Base-by-base conservation (phyloP, 2,329 filamentous ascomycete genomes). In the Hypoxylon sp. region DNA sequence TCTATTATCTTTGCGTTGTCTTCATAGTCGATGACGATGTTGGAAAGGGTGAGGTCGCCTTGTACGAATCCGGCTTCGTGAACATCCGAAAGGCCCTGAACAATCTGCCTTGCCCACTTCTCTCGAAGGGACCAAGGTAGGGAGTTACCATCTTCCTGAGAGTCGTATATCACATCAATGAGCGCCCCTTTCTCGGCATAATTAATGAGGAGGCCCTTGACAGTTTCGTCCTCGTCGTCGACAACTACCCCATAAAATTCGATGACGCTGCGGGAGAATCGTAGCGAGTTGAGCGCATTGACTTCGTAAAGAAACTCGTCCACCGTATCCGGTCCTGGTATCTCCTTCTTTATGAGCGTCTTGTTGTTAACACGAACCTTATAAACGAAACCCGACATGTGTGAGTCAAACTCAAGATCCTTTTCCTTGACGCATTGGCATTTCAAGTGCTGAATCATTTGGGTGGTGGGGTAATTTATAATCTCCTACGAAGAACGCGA, bases 241-340 rank as follows among this genome's bases (percentile, higher is more conserved):
- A 96, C 84, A 32, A 97, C 88, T 31, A 97, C 82, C 4, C 91
- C 94, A 63, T 92, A 87, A 63, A 97, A 91, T 37, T 85, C 80
- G 55, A 97, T 94, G 51, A 97, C 90, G 63, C 88, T 87, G 4
- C 79, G 77, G 1, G 90, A 90, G 48, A 82, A 84, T 30, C 81
- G 79, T 11, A 99, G 78, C 20, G 84, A 84, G 69, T 89, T 87
- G n/a, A 99, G 82, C 3, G 93, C 93, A 69, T 97, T 97, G 69
- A 97, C 89, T 73, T 99, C 94, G 70, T 99, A 99, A 2, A 97
- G 77, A 66, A 99, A 99, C 69, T 97, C 94, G 57, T 97, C 93
- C 13, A 97, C 87, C 0, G 90, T 94, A 64, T 97, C 93, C 2
- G 92, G 93, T 1, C 93, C 92, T 0, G 94, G 94, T 11, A 99